These are phyloP conservation scores for Aspergillus calidoustus DNA, from an alignment of 2,329 filamentous ascomycete species.

Conservation along the genomic window DNA sequence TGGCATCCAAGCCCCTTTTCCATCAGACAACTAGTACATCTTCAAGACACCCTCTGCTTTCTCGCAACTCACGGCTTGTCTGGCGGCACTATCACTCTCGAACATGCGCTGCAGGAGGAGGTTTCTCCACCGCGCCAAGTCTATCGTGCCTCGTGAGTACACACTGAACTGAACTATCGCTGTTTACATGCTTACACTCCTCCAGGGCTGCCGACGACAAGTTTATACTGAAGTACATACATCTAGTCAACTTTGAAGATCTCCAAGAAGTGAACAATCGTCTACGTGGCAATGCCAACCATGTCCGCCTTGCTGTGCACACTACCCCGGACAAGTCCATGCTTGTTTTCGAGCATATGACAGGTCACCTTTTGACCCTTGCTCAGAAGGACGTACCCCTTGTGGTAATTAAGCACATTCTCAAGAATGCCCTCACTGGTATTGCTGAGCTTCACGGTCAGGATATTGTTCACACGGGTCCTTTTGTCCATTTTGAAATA, in stretches of 20 bases:
- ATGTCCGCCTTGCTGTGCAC: constrained; percentile 47
- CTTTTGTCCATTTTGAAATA: background rate
- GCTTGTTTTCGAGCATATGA: constrained; percentile 53
- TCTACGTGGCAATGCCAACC: constrained; percentile 21
- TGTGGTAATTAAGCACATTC: constrained; percentile 45
- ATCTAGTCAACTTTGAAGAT: constrained; percentile 15
- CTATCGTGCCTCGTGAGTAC: constrained; percentile 16
- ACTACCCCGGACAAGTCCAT: constrained; percentile 51
- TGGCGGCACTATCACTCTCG: constrained; percentile 12
- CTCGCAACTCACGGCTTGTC: constrained; percentile 14
- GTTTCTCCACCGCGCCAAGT: constrained; percentile 12
- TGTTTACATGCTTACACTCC: constrained; percentile 7
- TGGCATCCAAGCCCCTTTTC: background rate
- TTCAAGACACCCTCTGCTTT: constrained; percentile 6
- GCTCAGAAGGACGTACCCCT: constrained; percentile 47
- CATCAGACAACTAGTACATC: constrained; percentile 4
- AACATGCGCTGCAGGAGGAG: constrained; percentile 16
- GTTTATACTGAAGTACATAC: constrained; percentile 20
- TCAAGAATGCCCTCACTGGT: constrained; percentile 48
- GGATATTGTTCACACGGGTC: constrained; percentile 40
- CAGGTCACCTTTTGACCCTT: constrained; percentile 50
- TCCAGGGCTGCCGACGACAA: constrained; percentile 2
- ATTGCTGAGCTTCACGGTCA: constrained; percentile 42
- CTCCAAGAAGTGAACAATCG: constrained; percentile 20
- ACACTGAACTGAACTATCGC: background rate